Evolutionary conservation across 2,329 filamentous ascomycete species (phyloP).

Genomic region (Sclerotinia borealis): DNA sequence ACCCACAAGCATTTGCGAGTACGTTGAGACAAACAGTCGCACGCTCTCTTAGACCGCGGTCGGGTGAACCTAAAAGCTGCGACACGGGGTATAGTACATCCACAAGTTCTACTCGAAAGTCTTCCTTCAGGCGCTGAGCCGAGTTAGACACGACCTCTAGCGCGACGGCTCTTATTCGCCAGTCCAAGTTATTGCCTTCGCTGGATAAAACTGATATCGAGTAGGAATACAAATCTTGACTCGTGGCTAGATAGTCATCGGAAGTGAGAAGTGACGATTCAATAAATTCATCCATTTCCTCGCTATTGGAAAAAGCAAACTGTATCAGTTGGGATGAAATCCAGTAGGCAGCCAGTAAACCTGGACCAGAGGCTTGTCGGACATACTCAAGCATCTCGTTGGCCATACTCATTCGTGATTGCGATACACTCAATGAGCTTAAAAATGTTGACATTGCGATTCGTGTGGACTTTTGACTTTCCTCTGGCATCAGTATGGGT

Average conservation of each 20-base stretch:
- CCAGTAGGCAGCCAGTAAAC: constrained; percentile 71
- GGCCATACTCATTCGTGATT: constrained; percentile 55
- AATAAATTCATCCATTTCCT: constrained; percentile 61
- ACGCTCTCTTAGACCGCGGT: constrained; percentile 64
- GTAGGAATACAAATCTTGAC: constrained; percentile 56
- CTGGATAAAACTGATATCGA: constrained; percentile 56
- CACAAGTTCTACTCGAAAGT: constrained; percentile 79
- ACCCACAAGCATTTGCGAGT: constrained; percentile 70
- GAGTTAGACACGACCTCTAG: constrained; percentile 76
- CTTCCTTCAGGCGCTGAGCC: constrained; percentile 56
- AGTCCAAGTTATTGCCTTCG: constrained; percentile 49
- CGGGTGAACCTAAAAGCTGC: constrained; percentile 72
- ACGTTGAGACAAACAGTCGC: constrained; percentile 78
- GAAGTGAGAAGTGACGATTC: constrained; percentile 42
- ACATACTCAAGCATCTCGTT: constrained; percentile 59
- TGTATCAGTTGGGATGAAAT: constrained; percentile 67
- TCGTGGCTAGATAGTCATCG: constrained; percentile 40
- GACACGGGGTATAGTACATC: constrained; percentile 89
- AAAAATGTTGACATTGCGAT: constrained; percentile 53
- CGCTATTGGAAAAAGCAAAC: constrained; percentile 44
- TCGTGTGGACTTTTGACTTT: constrained; percentile 60
- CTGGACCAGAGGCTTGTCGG: constrained; percentile 50
- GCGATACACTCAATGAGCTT: constrained; percentile 47
- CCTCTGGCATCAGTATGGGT: constrained; percentile 55
- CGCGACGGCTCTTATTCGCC: constrained; percentile 71